A percentile compares a stretch with the other conserved stretches of the same genome.
Evolutionary conservation across 495 filamentous ascomycete genomes (phyloP).

Genomic region (Annulohypoxylon moriforme): DNA sequence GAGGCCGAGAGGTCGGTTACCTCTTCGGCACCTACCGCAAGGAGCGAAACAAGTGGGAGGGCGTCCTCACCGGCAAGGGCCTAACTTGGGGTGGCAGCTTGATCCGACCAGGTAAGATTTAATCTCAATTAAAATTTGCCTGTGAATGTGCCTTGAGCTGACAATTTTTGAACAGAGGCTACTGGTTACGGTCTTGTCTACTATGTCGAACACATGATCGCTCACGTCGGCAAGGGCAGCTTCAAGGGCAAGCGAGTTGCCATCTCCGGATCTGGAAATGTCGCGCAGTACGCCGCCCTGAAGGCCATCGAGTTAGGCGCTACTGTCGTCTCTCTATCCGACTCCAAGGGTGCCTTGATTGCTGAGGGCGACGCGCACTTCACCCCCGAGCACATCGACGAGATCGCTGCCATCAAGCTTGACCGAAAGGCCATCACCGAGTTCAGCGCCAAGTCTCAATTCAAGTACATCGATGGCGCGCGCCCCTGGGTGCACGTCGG

Average conservation of each 20-base stretch:
- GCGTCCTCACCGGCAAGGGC: constrained; percentile 94
- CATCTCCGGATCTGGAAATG: constrained; percentile 97
- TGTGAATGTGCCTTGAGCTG: constrained; percentile 5
- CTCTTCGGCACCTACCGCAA: constrained; percentile 96
- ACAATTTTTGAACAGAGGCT: constrained; percentile 67
- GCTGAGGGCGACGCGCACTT: constrained; percentile 73
- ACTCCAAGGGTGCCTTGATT: constrained; percentile 87
- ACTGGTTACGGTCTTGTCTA: constrained; percentile 98
- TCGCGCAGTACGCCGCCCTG: constrained; percentile 96
- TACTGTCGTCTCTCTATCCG: constrained; percentile 91
- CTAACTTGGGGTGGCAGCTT: constrained; percentile 90
- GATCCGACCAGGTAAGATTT: constrained; percentile 76
- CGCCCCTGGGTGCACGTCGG: constrained; percentile 92
- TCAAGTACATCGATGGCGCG: constrained; percentile 88
- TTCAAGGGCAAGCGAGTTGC: constrained; percentile 94
- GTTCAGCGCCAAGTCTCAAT: constrained; percentile 64
- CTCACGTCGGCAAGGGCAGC: constrained; percentile 84
- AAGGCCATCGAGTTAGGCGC: constrained; percentile 97
- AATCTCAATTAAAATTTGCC: neutral
- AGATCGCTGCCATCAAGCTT: constrained; percentile 87
- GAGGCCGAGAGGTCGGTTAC: constrained; percentile 89
- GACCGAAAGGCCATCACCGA: constrained; percentile 82
- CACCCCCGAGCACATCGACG: constrained; percentile 78
- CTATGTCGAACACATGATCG: constrained; percentile 97
- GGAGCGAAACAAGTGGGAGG: constrained; percentile 89